These are phyloP conservation scores for Albifimbria verrucaria DNA, from an alignment of 2,329 filamentous ascomycete species.

Conservation along the genomic window DNA sequence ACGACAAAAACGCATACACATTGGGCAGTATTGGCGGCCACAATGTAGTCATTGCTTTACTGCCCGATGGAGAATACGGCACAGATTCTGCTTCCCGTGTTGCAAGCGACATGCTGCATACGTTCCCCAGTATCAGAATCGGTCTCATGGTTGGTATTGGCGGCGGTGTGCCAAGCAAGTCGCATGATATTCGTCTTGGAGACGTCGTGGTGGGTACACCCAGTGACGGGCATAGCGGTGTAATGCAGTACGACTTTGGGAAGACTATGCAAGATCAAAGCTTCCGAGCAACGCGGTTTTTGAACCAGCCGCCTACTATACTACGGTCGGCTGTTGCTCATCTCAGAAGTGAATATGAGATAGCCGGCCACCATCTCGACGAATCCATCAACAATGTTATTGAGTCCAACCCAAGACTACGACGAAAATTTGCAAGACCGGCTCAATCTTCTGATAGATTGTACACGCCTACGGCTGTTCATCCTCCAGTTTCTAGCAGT, in stretches of 20 bases:
- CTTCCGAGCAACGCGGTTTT: slow-evolving; percentile 10
- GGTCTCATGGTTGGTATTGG: slow-evolving; percentile 31
- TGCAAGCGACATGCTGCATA: slow-evolving; percentile 22
- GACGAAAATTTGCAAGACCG: slow-evolving; percentile 7
- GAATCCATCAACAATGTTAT: slow-evolving; percentile 3
- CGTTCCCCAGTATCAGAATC: slow-evolving; percentile 24
- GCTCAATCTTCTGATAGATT: slow-evolving; percentile 2
- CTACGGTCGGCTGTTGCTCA: slow-evolving; percentile 10
- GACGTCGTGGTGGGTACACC: slow-evolving; percentile 18
- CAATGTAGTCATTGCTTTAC: slow-evolving; percentile 29
- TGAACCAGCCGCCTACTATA: slow-evolving; percentile 13
- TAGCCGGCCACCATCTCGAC: slow-evolving; percentile 12
- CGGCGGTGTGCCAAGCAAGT: slow-evolving; percentile 28
- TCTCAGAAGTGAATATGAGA: slow-evolving; percentile 7
- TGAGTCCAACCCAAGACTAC: slow-evolving; percentile 4
- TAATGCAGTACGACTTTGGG: slow-evolving; percentile 22
- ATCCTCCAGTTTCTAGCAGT: too few species aligned
- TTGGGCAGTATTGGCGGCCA: slow-evolving; percentile 28
- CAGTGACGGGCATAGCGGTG: slow-evolving; percentile 10
- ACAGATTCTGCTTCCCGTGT: slow-evolving; percentile 19
- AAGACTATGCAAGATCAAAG: slow-evolving; percentile 12
- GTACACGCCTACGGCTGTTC: slow-evolving; percentile 5
- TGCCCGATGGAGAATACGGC: slow-evolving; percentile 24
- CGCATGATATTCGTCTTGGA: slow-evolving; percentile 28
- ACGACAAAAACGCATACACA: slow-evolving; percentile 27